Conservation (phyloP, 352 stramenopile genomes). For the Globisporangium alternatum region DNA sequence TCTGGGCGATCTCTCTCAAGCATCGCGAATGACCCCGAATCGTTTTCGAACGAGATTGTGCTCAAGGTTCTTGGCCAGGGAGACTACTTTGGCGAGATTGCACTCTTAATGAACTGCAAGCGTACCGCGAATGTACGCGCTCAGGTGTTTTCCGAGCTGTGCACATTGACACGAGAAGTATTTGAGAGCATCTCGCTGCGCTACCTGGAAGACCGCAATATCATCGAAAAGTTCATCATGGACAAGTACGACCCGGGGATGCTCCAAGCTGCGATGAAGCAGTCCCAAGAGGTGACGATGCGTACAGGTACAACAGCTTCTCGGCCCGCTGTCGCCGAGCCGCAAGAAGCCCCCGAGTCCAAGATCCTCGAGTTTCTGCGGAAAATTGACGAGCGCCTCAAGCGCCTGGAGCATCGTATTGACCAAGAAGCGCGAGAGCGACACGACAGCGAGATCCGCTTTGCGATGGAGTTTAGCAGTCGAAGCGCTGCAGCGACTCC, state of each 20-base stretch:
- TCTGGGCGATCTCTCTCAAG: constrained; percentile 7
- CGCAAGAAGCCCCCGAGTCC: constrained; percentile 4
- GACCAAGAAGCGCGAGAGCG: constrained; percentile 44
- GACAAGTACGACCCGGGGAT: constrained; percentile 79
- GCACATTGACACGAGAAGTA: constrained; percentile 64
- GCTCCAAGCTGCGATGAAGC: constrained; percentile 72
- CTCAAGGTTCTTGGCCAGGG: constrained; percentile 66
- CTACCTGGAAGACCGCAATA: constrained; percentile 72
- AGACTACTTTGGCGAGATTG: constrained; percentile 84
- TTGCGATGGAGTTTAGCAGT: constrained; percentile 26
- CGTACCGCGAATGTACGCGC: constrained; percentile 75
- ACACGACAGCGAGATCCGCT: constrained; percentile 44
- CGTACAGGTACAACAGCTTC: constrained; percentile 22
- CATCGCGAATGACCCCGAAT: neutral
- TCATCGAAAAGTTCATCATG: constrained; percentile 87
- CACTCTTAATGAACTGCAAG: constrained; percentile 83
- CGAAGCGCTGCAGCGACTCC: constrained; percentile 12
- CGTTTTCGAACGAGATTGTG: constrained; percentile 45
- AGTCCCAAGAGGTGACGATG: constrained; percentile 68
- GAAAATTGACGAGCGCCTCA: constrained; percentile 51
- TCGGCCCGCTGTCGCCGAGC: constrained; percentile 5
- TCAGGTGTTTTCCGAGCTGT: constrained; percentile 71
- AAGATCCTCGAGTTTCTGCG: constrained; percentile 37
- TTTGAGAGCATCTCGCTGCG: constrained; percentile 76
- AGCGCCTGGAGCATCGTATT: constrained; percentile 45